phyloP scores from a whole-genome alignment of 2,329 filamentous ascomycete species.

The Pseudonectria foliicola region DNA sequence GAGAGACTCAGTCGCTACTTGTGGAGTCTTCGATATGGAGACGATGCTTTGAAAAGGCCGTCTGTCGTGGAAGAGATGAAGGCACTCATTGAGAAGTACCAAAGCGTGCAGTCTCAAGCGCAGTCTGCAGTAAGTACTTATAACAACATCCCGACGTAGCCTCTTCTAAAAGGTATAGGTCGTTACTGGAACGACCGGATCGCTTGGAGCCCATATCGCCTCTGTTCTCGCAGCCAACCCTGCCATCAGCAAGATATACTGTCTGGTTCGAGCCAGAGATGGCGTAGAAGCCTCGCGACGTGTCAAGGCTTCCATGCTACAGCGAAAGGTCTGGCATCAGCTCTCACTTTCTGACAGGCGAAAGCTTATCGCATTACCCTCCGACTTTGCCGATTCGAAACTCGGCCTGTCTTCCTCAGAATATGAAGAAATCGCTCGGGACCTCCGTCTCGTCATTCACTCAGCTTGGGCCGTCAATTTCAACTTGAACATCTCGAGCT shows the following conservation, averaged over 20 bases:
- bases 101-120: conserved; percentile 6
- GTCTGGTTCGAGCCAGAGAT: conserved; percentile 39
- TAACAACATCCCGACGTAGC: too few relatives aligned
- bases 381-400: conserved; percentile 8
- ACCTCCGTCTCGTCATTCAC: conserved; percentile 40
- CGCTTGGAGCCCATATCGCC: conserved; percentile 54
- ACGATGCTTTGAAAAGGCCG: conserved; percentile 14
- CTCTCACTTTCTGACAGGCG: conserved; percentile 16
- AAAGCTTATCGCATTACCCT: conserved; percentile 14
- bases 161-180: conserved; percentile 21
- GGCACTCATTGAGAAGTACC: conserved; percentile 17
- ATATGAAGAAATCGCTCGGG: conserved; percentile 21
- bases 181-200: conserved; percentile 58
- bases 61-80: conserved; percentile 24
- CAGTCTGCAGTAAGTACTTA: conserved; percentile 11
- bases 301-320: conserved; percentile 14
- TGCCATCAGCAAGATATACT: conserved; percentile 46
- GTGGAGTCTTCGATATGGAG: conserved; percentile 32
- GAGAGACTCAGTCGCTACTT: conserved; percentile 38
- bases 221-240: conserved; percentile 51
- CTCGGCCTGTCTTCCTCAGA: conserved; percentile 16
- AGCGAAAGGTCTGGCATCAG: conserved; percentile 28
- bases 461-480: conserved; percentile 51
- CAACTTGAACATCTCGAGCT: conserved; percentile 43
- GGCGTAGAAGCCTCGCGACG: not conserved